These are phyloP conservation scores for Zygosaccharomyces kombuchaensis DNA, from an alignment of 805 yeast species.

Conservation along the genomic window DNA sequence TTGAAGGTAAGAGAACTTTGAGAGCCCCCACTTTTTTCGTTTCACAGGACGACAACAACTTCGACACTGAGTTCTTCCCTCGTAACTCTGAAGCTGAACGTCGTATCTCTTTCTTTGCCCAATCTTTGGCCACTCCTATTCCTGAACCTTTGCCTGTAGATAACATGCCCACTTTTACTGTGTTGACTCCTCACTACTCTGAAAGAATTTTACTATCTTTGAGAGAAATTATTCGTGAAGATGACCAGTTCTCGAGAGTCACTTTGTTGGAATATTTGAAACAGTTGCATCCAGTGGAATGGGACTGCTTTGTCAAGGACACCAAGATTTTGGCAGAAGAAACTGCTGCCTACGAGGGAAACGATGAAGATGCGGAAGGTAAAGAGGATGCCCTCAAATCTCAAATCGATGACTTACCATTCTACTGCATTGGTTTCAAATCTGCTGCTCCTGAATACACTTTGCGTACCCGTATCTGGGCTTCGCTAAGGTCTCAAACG, in stretches of 20 bases:
- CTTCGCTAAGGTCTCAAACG: conserved; percentile 94
- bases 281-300: conserved; percentile 92
- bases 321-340: conserved; percentile 94
- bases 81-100: conserved; percentile 97
- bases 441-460: conserved; percentile 97
- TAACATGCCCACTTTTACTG: conserved; percentile 99
- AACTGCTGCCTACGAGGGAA: conserved; percentile 66
- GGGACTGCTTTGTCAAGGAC: conserved; percentile 97
- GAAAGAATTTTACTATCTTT: conserved; percentile 92
- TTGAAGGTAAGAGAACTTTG: conserved; percentile 96
- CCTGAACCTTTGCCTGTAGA: conserved; percentile 99
- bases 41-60: conserved; percentile 91
- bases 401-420: conserved; percentile 88
- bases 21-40: conserved; percentile 99
- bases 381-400: conserved; percentile 69
- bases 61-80: conserved; percentile 97
- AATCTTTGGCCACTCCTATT: conserved; percentile 95
- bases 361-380: conserved; percentile 40
- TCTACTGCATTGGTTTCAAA: conserved; percentile 95
- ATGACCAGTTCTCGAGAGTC: conserved; percentile 92
- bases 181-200: conserved; percentile 90
- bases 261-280: conserved; percentile 90
- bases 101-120: conserved; percentile 99
- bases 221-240: conserved; percentile 94
- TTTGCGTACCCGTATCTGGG: conserved; percentile 96